Percentiles rank a stretch among this genome's conserved stretches.
These are phyloP conservation scores for Dryas octopetala DNA, from an alignment of 306 rosid species.

Conservation along the genomic window DNA sequence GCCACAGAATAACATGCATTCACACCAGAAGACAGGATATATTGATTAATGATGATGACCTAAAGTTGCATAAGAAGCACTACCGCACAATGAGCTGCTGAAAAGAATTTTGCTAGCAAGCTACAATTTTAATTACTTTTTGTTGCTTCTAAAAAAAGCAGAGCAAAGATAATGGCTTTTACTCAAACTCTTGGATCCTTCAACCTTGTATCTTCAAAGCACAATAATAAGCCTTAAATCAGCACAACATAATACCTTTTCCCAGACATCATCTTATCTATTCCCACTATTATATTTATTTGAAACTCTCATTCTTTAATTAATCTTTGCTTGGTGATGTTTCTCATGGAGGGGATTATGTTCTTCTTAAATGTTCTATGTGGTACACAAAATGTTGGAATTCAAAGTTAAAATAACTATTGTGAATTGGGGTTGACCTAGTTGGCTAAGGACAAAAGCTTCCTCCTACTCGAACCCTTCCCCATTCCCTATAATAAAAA, in stretches of 20 bases:
- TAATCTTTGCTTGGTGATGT: too few species aligned
- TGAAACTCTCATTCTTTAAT: not conserved
- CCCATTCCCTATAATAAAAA: too few species aligned
- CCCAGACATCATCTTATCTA: not conserved
- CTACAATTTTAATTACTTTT: not conserved
- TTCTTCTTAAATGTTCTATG: too few species aligned
- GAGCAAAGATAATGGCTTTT: too few species aligned
- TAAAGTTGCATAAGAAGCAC: not conserved
- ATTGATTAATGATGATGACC: not conserved
- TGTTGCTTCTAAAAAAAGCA: not conserved
- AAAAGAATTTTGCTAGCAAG: not conserved
- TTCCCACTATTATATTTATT: not conserved
- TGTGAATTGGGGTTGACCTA: too few species aligned
- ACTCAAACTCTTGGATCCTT: not conserved
- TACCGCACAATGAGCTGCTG: not conserved
- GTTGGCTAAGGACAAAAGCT: too few species aligned
- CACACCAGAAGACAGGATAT: not conserved
- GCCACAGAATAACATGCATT: not conserved
- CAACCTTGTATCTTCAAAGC: not conserved
- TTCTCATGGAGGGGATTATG: too few species aligned
- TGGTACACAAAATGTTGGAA: too few species aligned
- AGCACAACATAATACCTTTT: not conserved
- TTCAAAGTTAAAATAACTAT: too few species aligned
- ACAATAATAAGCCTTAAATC: not conserved
- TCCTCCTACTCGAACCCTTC: too few species aligned